phyloP scores from a whole-genome alignment of 768 basidiomycete species.

The Suillus bovinus region DNA sequence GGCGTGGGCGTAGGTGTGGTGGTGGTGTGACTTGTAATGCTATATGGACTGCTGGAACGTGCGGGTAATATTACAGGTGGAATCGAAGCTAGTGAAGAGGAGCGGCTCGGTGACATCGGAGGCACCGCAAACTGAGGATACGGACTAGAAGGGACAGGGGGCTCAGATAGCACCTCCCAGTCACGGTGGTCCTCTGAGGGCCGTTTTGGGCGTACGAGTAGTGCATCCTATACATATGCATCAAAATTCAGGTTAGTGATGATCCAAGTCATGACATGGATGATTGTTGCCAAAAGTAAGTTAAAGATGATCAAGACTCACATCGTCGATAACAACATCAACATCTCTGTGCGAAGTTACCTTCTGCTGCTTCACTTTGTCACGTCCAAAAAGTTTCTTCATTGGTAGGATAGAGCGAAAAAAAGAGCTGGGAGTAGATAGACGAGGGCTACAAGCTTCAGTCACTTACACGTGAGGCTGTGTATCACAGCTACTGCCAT shows the following conservation, averaged over 20 bases:
- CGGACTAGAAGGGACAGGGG: conserved; percentile 17
- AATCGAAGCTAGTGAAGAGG: conserved; percentile 52
- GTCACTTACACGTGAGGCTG: conserved; percentile 12
- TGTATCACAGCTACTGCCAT: conserved; percentile 10
- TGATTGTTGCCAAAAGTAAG: background rate
- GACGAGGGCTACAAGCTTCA: conserved; percentile 8
- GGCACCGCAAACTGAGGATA: conserved; percentile 18
- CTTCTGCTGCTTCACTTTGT: conserved; percentile 44
- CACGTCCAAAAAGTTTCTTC: conserved; percentile 62
- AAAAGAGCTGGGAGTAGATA: background rate
- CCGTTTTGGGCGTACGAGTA: background rate
- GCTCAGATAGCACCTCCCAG: conserved; percentile 6
- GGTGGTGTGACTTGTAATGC: conserved; percentile 29
- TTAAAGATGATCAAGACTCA: conserved; percentile 12
- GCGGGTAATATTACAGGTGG: conserved; percentile 31
- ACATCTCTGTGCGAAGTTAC: conserved; percentile 27
- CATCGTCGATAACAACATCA: conserved; percentile 32
- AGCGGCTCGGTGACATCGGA: conserved; percentile 43
- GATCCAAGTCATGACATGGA: background rate
- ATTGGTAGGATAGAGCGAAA: conserved; percentile 30
- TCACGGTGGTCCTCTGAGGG: conserved; percentile 7
- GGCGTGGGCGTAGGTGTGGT: background rate
- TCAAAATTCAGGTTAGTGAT: background rate
- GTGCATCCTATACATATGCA: background rate
- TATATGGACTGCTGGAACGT: conserved; percentile 51